These are phyloP conservation scores for Akanthomyces dipterigenus DNA, from an alignment of 2,329 filamentous ascomycete genomes.

Conservation along the genomic window DNA sequence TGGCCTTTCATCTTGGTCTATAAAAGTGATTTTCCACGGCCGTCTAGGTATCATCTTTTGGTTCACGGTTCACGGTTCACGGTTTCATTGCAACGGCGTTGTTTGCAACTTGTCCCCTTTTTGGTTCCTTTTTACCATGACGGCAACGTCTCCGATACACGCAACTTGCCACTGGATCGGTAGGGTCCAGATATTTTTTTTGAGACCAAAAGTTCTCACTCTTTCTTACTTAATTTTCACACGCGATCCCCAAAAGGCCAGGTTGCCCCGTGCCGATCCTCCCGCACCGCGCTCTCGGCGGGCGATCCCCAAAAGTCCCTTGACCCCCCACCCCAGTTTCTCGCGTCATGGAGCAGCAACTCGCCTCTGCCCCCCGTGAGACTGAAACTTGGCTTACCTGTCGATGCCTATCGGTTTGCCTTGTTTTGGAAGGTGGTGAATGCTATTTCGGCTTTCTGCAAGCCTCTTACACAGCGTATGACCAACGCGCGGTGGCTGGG, in stretches of 20 bases:
- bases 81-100: conserved; percentile 12
- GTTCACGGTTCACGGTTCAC: conserved; percentile 5
- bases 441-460: not conserved
- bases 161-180: not conserved
- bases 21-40: conserved; percentile 10
- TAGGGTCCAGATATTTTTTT: not conserved
- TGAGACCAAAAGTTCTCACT: not conserved
- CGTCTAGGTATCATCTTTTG: conserved; percentile 7
- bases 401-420: not conserved
- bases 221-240: conserved; percentile 1
- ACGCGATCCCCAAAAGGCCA: conserved; percentile 8
- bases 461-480: not conserved
- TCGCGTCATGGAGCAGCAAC: not conserved
- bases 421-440: not conserved
- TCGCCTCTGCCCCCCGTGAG: not conserved
- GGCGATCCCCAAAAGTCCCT: not conserved
- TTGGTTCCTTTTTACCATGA: not conserved
- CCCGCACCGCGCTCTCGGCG: not conserved
- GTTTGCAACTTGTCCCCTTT: not conserved
- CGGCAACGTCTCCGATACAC: not conserved
- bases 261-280: conserved; percentile 5
- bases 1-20: conserved; percentile 10
- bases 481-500: not conserved
- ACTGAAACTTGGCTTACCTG: not conserved
- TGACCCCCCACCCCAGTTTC: not conserved